Percentiles rank a stretch among this genome's conserved stretches.
Conservation (phyloP, 164 flowering plant genomes). For the Magnolia officinalis region DNA sequence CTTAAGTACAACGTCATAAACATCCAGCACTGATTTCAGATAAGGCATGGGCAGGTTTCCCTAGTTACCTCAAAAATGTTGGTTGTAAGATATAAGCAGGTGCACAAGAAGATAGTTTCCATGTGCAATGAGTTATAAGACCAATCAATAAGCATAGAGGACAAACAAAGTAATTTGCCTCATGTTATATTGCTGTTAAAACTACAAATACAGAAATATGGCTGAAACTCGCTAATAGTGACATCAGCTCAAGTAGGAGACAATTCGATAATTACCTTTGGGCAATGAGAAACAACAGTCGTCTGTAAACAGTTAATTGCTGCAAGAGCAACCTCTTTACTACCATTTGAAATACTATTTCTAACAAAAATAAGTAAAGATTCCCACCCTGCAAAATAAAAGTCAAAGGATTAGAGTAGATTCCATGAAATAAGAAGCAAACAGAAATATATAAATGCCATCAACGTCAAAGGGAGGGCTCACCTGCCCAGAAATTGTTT, state of each 20-base stretch:
- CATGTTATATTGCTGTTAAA: too few species aligned
- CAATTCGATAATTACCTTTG: conserved; percentile 48
- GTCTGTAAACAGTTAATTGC: conserved; percentile 91
- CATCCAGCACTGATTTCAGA: conserved; percentile 76
- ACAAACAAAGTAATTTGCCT: too few species aligned
- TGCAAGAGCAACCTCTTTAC: conserved; percentile 96
- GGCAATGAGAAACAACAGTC: conserved; percentile 72
- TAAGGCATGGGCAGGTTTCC: conserved; percentile 80
- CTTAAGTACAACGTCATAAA: conserved; percentile 68
- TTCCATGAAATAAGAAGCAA: neutral
- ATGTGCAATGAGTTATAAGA: too few species aligned
- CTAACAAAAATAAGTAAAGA: conserved; percentile 67
- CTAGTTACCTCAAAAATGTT: conserved; percentile 33
- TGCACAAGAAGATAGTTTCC: neutral
- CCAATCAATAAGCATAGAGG: too few species aligned
- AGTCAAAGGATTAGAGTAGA: neutral
- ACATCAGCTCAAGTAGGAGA: neutral
- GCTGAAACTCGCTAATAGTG: too few species aligned
- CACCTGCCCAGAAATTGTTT: conserved; percentile 79
- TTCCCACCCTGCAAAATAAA: conserved; percentile 74
- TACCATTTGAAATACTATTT: conserved; percentile 75
- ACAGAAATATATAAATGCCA: conserved; percentile 4
- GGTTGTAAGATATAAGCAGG: neutral
- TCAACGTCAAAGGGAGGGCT: conserved; percentile 15
- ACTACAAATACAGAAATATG: too few species aligned